Base-by-base conservation (phyloP, 306 rosid species). In the Quercus robur region DNA sequence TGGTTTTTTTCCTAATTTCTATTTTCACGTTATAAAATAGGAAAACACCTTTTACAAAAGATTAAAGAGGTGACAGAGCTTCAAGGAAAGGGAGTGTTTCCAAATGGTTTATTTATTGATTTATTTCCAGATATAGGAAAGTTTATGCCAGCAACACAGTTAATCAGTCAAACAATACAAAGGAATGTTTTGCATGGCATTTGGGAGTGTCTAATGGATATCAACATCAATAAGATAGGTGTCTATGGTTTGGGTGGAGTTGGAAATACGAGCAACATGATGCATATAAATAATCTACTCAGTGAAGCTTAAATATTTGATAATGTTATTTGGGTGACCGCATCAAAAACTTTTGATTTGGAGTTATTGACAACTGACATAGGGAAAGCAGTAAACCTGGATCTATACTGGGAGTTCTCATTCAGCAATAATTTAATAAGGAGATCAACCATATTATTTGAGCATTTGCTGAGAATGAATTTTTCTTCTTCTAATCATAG, bases 191-290 rank as follows among this genome's bases (percentile, higher is more conserved):
- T 31, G 75, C 14, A 18, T 55, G 59, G 57, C 46, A 77, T 77
- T 44, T 77, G 56, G 78, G 12, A 56, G 19, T 66, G 55, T 46
- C 61, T 82, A 18, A n/a, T 72, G 44, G 63, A 77, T 56, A 76
- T 54, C 41, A 56, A 64, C 2, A 38, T 73, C 46, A 44, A 33
- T 38, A 82, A 44, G 64, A 72, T 82, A 10, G 82, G 82, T 66
- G 15, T 77, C 13, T 73, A 55, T 66, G 85, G 82, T 18, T 66
- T 82, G 85, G 85, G 79, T 19, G 82, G 82, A 14, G 85, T 82
- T 33, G 85, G 85, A 56, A 82, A 82, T 71, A 82, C 79, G 20
- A 73, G 75, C 30, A 30, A 73, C 75, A 66, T 66, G 82, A 56
- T 5, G 18, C 71, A 72, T 17, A 44, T 77, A 19, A 41, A 77